Evolutionary conservation across 163 green algal species (phyloP).

Genomic region (Volvox carteri): DNA sequence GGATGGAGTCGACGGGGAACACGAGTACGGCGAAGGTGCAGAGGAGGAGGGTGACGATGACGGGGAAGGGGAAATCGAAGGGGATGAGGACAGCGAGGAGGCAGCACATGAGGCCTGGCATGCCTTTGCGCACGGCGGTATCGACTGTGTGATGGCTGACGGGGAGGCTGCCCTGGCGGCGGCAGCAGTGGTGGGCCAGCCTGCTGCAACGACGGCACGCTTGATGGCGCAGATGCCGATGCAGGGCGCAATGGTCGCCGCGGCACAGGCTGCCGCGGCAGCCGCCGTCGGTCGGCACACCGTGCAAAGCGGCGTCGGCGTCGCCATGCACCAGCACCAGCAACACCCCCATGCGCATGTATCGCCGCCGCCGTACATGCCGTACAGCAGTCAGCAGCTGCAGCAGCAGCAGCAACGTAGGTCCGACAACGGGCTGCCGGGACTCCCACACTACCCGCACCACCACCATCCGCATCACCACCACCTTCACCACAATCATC

Average conservation of each 20-base stretch:
- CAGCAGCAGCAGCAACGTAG: not conserved
- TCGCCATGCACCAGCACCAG: not conserved
- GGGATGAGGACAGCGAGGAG: constrained; percentile 16
- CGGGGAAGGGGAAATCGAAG: not conserved
- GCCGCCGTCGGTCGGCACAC: not conserved
- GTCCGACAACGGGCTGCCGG: not conserved
- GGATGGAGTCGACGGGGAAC: too few relatives aligned
- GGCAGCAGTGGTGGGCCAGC: not conserved
- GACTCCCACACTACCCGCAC: not conserved
- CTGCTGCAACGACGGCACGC: not conserved
- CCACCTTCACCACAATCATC: not conserved
- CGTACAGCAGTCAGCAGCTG: not conserved
- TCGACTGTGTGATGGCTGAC: not conserved
- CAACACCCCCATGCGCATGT: not conserved
- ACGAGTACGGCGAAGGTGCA: too few relatives aligned
- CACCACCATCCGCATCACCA: constrained; percentile 1
- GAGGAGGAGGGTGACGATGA: not conserved
- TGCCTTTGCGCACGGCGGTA: not conserved
- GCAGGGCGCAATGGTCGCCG: constrained; percentile 42
- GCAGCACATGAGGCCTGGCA: constrained; percentile 17
- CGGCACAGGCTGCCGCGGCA: constrained; percentile 5
- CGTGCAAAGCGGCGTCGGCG: not conserved
- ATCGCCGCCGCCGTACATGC: not conserved
- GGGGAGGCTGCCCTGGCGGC: not conserved
- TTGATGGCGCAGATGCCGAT: constrained; percentile 1